Evolutionary conservation across 1,284 basidiomycete species (phyloP).

Genomic region (Ceratobasidium sp.): DNA sequence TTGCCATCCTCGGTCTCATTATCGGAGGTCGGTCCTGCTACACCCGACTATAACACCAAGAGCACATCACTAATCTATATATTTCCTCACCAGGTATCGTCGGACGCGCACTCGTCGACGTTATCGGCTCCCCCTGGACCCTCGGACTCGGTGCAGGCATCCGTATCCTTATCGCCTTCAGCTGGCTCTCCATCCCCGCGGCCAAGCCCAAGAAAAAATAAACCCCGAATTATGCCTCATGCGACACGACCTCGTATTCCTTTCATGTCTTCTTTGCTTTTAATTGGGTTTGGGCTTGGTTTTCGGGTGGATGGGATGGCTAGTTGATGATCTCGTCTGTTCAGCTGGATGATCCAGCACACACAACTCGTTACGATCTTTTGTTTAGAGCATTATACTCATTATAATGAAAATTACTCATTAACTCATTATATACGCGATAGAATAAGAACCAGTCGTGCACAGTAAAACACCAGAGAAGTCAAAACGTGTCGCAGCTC

Average conservation of each 20-base stretch:
- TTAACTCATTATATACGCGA: not conserved
- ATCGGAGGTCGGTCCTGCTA: conserved; percentile 62
- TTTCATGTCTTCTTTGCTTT: conserved; percentile 5
- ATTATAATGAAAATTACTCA: not conserved
- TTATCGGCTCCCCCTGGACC: conserved; percentile 72
- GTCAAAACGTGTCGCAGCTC: no score
- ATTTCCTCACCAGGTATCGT: conserved; percentile 65
- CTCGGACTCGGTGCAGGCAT: conserved; percentile 78
- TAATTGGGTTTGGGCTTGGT: not conserved
- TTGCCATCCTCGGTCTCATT: conserved; percentile 77
- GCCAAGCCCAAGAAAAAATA: conserved; percentile 56
- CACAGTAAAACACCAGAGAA: not conserved
- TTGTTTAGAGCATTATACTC: conserved; percentile 21
- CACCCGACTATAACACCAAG: not conserved
- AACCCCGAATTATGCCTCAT: not conserved
- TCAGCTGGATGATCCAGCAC: not conserved
- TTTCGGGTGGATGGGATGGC: not conserved
- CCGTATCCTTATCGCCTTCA: conserved; percentile 71
- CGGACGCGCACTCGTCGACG: conserved; percentile 74
- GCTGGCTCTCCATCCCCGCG: conserved; percentile 77
- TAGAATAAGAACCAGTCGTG: not conserved
- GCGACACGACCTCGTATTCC: not conserved
- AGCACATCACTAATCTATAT: not conserved
- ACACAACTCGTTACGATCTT: not conserved
- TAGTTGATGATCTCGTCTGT: not conserved